Evolutionary conservation across 305 asterid species (phyloP).

Genomic region (Caryopteris hybrid): DNA sequence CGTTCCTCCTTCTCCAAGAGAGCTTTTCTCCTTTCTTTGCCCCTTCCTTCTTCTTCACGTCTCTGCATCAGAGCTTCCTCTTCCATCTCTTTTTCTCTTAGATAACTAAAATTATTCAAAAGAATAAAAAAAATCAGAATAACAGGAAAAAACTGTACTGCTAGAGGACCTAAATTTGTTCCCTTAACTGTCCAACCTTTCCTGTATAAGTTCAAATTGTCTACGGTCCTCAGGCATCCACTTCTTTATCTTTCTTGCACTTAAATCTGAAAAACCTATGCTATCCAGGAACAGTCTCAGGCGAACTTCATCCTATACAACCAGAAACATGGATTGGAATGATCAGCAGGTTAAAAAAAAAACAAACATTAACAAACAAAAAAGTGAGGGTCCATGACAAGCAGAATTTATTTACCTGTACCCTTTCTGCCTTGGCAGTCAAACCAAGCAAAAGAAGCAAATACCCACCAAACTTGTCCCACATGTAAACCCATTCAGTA

Average conservation of each 20-base stretch:
- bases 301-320: slow-evolving; percentile 93
- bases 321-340: slow-evolving; percentile 9
- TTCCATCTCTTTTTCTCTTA: slow-evolving; percentile 99
- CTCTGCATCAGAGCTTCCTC: slow-evolving; percentile 98
- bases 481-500: slow-evolving; percentile 99
- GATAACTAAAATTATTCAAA: slow-evolving; percentile 52
- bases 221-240: slow-evolving; percentile 99
- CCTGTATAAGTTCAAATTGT: slow-evolving; percentile 95
- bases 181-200: slow-evolving; percentile 52
- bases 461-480: slow-evolving; percentile 99
- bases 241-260: slow-evolving; percentile 94
- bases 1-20: slow-evolving; percentile 98
- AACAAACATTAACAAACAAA: not conserved
- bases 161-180: not conserved
- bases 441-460: slow-evolving; percentile 96
- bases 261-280: slow-evolving; percentile 96
- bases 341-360: not conserved
- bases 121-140: slow-evolving; percentile 11
- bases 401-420: slow-evolving; percentile 63
- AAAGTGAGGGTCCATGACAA: slow-evolving; percentile 1
- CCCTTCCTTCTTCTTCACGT: slow-evolving; percentile 99
- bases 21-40: slow-evolving; percentile 97
- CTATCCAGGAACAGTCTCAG: slow-evolving; percentile 93
- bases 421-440: slow-evolving; percentile 99
- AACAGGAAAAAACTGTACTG: slow-evolving; percentile 15